These are phyloP conservation scores for Neckera pumila DNA, from an alignment of 225 moss, liverwort and hornwort genomes.

Conservation along the genomic window DNA sequence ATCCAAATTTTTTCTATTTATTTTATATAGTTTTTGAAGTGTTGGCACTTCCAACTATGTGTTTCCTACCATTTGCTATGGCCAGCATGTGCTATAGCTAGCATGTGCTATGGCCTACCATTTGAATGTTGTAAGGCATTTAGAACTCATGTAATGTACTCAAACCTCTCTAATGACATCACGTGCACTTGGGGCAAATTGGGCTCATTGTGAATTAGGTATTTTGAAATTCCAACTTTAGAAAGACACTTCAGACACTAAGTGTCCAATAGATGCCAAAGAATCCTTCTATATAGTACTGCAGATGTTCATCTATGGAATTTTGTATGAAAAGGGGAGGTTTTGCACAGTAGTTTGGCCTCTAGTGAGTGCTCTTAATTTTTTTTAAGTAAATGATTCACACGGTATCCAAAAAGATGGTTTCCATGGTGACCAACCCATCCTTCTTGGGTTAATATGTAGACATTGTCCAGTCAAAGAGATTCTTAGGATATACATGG, in stretches of 20 bases:
- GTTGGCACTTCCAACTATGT: background rate
- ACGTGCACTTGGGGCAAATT: background rate
- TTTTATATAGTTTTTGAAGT: background rate
- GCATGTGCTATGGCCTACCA: too few species aligned
- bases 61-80: background rate
- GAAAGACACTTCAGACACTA: rapidly evolving
- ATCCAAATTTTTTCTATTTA: background rate
- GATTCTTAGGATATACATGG: background rate
- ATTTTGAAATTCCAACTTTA: rapidly evolving
- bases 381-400: background rate
- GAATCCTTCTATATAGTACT: background rate
- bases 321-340: background rate
- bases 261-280: background rate
- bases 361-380: rapidly evolving
- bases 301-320: background rate
- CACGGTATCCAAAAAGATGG: rapidly evolving
- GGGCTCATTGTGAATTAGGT: background rate
- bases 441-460: background rate
- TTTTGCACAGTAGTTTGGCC: background rate
- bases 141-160: background rate
- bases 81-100: too few species aligned
- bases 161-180: background rate
- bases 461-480: too few species aligned
- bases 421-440: rapidly evolving
- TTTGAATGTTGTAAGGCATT: background rate